Conservation (phyloP, 2,329 filamentous ascomycete species). For the Aspergillus bombycis region DNA sequence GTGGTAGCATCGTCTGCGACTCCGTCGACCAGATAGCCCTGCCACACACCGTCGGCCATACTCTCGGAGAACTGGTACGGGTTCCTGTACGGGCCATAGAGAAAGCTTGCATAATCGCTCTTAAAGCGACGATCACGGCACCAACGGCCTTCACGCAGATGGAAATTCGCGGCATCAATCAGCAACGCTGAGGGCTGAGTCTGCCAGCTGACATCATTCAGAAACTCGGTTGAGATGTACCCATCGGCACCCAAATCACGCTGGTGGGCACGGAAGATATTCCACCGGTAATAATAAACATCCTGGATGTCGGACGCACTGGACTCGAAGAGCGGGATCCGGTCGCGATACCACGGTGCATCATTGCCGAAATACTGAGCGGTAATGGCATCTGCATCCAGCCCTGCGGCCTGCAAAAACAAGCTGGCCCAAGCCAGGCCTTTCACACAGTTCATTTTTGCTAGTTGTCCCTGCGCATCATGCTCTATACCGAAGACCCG, state of each 20-base stretch:
- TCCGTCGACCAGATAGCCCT: constrained; percentile 48
- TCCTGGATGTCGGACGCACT: constrained; percentile 27
- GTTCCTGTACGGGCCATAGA: constrained; percentile 43
- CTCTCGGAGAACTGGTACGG: constrained; percentile 50
- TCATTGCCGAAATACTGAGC: constrained; percentile 23
- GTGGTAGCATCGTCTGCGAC: constrained; percentile 35
- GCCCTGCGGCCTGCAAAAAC: background rate
- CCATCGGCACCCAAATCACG: constrained; percentile 47
- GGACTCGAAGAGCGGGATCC: constrained; percentile 24
- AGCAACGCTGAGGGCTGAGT: constrained; percentile 46
- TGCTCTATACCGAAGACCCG: background rate
- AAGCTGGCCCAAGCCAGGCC: background rate
- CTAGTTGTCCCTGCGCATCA: background rate
- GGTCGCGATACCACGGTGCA: constrained; percentile 21
- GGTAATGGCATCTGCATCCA: constrained; percentile 11
- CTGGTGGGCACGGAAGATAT: constrained; percentile 49
- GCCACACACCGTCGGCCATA: constrained; percentile 45
- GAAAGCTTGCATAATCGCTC: constrained; percentile 48
- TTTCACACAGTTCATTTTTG: background rate
- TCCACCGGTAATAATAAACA: constrained; percentile 53
- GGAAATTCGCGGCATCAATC: constrained; percentile 50
- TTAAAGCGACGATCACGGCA: constrained; percentile 48
- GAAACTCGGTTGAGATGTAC: constrained; percentile 51
- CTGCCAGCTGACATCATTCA: constrained; percentile 48
- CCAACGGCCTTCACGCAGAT: constrained; percentile 51